Conservation (phyloP, 1,284 basidiomycete species). For the Trichosporon ovoides region DNA sequence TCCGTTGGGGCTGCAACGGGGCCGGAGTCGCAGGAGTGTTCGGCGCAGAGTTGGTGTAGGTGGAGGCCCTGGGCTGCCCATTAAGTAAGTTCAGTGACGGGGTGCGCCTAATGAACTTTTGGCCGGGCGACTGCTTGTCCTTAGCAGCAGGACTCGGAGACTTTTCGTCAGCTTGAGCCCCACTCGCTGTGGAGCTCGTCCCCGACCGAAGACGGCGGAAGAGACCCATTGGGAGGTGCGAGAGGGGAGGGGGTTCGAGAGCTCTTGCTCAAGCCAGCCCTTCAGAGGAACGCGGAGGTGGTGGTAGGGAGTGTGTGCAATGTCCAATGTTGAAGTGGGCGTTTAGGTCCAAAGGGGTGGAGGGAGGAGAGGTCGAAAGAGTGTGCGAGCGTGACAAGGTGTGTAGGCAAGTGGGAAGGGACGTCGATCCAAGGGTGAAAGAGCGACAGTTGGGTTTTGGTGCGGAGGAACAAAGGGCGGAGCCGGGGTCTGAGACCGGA, state of each 20-base stretch:
- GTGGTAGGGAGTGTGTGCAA: too few species aligned
- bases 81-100: slow-evolving; percentile 5
- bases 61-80: background rate
- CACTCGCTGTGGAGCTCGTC: slow-evolving; percentile 11
- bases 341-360: too few species aligned
- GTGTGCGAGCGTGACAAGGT: background rate
- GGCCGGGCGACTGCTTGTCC: background rate
- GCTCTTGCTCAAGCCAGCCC: slow-evolving; percentile 1
- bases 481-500: too few species aligned
- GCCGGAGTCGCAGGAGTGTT: background rate
- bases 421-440: background rate
- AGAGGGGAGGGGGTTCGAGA: background rate
- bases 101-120: background rate
- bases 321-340: slow-evolving; percentile 3
- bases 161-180: background rate
- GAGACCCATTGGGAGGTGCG: slow-evolving; percentile 14
- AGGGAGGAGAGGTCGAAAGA: too few species aligned
- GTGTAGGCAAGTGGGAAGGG: background rate
- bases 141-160: background rate
- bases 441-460: background rate
- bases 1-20: background rate
- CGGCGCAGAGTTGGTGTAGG: background rate
- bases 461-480: too few species aligned
- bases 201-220: slow-evolving; percentile 17
- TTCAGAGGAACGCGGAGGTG: background rate